A percentile compares a stretch with the other conserved stretches of the same genome.
Conservation (phyloP, 495 filamentous ascomycete species). For the Penicillium crystallinum region DNA sequence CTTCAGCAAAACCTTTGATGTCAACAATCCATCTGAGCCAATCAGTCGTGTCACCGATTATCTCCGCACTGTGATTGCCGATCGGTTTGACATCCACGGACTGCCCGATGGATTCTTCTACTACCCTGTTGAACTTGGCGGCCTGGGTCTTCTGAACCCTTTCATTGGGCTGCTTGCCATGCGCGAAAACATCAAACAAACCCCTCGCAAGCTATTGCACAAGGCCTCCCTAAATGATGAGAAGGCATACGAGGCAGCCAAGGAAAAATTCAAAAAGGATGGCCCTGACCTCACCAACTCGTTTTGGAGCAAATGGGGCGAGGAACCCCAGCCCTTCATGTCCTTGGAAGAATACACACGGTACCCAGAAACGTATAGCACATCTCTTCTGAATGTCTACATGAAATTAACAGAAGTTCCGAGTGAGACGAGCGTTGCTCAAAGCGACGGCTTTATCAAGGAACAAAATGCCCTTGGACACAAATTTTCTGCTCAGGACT, state of each 20-base stretch:
- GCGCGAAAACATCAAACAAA: conserved; percentile 45
- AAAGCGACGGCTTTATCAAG: conserved; percentile 22
- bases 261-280: conserved; percentile 39
- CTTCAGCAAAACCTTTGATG: conserved; percentile 31
- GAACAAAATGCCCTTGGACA: conserved; percentile 23
- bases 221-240: conserved; percentile 42
- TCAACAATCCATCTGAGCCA: conserved; percentile 7
- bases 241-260: conserved; percentile 40
- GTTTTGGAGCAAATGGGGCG: conserved; percentile 12
- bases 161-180: conserved; percentile 51
- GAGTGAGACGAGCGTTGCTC: conserved; percentile 27
- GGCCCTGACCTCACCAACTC: conserved; percentile 7
- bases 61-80: conserved; percentile 48
- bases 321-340: conserved; percentile 39
- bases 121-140: conserved; percentile 56
- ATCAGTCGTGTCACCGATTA: conserved; percentile 51
- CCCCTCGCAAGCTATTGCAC: conserved; percentile 40
- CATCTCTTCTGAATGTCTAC: conserved; percentile 29
- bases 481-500: conserved; percentile 8
- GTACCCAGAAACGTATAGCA: conserved; percentile 46
- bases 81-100: conserved; percentile 49
- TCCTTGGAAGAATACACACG: conserved; percentile 49
- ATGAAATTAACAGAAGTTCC: conserved; percentile 35
- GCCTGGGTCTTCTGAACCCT: conserved; percentile 52
- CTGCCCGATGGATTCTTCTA: conserved; percentile 67